A percentile compares a stretch with the other conserved stretches of the same genome.
Evolutionary conservation across 352 stramenopile genomes (phyloP).

Genomic region (Albugo candida): DNA sequence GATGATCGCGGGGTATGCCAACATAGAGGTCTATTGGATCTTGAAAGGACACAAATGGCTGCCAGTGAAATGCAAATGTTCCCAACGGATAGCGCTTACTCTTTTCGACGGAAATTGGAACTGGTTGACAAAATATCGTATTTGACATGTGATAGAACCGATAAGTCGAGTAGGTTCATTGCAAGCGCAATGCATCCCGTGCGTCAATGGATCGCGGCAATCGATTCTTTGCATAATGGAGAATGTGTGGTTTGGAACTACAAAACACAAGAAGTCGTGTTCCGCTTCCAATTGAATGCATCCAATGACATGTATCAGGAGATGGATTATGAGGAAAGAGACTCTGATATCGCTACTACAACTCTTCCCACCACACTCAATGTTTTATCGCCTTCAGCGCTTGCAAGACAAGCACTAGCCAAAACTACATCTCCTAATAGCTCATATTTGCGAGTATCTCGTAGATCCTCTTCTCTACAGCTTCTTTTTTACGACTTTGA

Average conservation of each 20-base stretch:
- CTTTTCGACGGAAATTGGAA: too few relatives aligned
- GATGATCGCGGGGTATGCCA: too few relatives aligned
- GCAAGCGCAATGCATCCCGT: constrained; percentile 40
- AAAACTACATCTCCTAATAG: constrained; percentile 17
- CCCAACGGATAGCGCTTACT: too few relatives aligned
- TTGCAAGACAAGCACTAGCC: neutral
- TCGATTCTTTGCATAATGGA: constrained; percentile 29
- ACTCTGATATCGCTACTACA: constrained; percentile 4
- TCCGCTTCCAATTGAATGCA: constrained; percentile 42
- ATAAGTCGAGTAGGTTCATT: constrained; percentile 45
- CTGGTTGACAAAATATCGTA: too few relatives aligned
- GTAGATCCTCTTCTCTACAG: constrained; percentile 18
- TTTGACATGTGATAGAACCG: too few relatives aligned
- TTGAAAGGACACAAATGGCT: too few relatives aligned
- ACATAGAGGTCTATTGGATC: too few relatives aligned
- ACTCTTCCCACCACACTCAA: neutral
- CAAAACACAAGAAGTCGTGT: constrained; percentile 35
- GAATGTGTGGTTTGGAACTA: constrained; percentile 50
- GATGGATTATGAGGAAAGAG: constrained; percentile 3
- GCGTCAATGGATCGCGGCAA: constrained; percentile 39
- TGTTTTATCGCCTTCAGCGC: neutral
- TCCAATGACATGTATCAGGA: constrained; percentile 13
- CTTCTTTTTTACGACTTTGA: constrained; percentile 70
- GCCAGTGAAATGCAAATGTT: too few relatives aligned
- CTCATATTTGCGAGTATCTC: constrained; percentile 28